Evolutionary conservation across 1,139 yeast species (phyloP), one percentile per base, ranked within the genome.

Genomic region (Geotrichum phurueaensis): DNA sequence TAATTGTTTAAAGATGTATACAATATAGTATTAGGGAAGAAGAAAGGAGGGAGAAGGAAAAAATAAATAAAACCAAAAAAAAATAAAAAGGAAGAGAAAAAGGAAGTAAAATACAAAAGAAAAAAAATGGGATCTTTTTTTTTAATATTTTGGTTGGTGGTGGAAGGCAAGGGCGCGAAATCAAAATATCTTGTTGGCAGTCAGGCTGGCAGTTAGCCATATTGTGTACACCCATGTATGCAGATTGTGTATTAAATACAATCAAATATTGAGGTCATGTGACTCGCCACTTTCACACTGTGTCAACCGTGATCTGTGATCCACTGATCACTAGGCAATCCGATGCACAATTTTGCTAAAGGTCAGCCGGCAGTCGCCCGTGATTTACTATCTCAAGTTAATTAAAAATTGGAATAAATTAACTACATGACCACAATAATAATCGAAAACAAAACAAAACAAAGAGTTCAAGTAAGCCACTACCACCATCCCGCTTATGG

Each of bases 401-500:
- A 48, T 4, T 9, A 48, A 23, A n/a, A 25, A 10, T 18, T 18
- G 2, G 13, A 47, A 23, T 20, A 25, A 23, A 47, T 20, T 20
- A 23, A 47, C 51, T 22, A 47, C 22, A 50, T 50, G 31, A 50
- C 22, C 23, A 9, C 22, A n/a, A 50, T 25, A 50, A 50, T 27
- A 27, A 22, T 6, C 13, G 27, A 7, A 49, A 15, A 25, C 15
- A 45, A 43, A 15, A 23, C 18, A 53, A 36, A 36, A 36, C n/a
- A 36, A 53, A 23, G 2, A 51, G 22, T 51, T 10, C 23, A 51
- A n/a, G 25, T 12, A 51, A 31, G 18, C 31, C 15, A 53, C 55
- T 18, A 53, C 18, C 9, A 23, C 48, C n/a, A 20, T 6, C 6
- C 25, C 27, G 33, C 33, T 62, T 63, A 73, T 13, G 76, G 76